Evolutionary conservation across 306 rosid species (phyloP), one percentile per base, ranked within the genome.

Genomic region (Pterocarpus macrocarpus): DNA sequence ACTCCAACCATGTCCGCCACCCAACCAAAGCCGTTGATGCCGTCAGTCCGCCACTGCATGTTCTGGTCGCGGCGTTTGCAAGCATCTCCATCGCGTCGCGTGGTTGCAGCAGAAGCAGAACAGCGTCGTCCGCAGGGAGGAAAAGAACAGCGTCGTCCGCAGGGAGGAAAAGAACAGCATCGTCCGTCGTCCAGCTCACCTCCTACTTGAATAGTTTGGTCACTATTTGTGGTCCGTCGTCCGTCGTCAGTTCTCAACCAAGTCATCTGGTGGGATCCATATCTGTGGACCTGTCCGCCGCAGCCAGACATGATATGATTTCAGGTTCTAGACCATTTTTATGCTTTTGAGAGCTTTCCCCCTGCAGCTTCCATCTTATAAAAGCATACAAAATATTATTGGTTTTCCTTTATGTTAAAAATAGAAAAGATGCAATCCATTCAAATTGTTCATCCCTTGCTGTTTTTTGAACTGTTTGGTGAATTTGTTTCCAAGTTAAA

Each of bases 301-400:
- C 53, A 49, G 17, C 73, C 69, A 78, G 55, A 87, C 90, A 87
- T 84, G 84, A 84, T 81, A 73, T 84, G 82, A 81, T 77, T 81
- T 80, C 74, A 62, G 65, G 30, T 66, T 68, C 55, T 81, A 77
- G 69, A 77, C 75, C 73, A 38, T 80, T 74, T 58, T 44, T 16
- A 17, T 47, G 15, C 69, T 47, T 75, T 68, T 57, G 14, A 47
- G 58, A 35, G 41, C 70, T 49, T 85, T 59, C 5, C 74, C 81
- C 74, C 47, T 73, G 59, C 83, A 72, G 4, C 43, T 74, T 75
- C 47, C 38, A 16, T 47, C n/a, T 35, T 78, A 8, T 3, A 39
- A 43, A 56, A 74, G 38, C 39, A 52, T 43, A 39, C 32, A 52
- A 17, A 68, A 71, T 75, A 14, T 39, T 74, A 9, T 61, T 69